Conservation (phyloP, 179 eudicot species). For the Actinidia chinensis region DNA sequence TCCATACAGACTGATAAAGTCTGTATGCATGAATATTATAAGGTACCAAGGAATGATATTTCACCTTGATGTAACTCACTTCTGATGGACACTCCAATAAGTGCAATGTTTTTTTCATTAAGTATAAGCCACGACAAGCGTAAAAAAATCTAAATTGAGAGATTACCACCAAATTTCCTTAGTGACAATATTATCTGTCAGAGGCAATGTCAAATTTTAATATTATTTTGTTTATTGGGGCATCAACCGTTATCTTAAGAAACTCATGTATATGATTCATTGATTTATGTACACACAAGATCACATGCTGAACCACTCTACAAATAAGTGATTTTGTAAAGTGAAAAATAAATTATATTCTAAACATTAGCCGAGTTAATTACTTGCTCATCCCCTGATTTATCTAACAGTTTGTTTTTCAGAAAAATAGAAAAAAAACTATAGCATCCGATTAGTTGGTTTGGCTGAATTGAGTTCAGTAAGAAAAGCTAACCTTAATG, state of each 20-base stretch:
- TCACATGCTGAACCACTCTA: neutral
- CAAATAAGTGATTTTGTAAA: neutral
- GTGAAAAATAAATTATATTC: neutral
- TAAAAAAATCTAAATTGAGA: constrained; percentile 2
- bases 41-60: neutral
- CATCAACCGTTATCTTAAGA: neutral
- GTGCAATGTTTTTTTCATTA: neutral
- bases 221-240: too few species aligned
- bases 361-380: neutral
- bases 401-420: neutral
- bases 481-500: constrained; percentile 50
- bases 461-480: constrained; percentile 6
- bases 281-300: neutral
- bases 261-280: neutral
- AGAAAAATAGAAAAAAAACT: neutral
- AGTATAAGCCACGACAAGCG: neutral
- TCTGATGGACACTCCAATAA: neutral
- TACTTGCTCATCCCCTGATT: neutral
- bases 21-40: neutral
- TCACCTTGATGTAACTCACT: neutral
- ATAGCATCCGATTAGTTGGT: neutral
- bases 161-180: neutral
- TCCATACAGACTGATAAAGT: too few species aligned
- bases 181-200: neutral
- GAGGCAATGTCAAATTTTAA: neutral